Evolutionary conservation across 805 yeast species (phyloP).

Genomic region (Sugiyamaella boreocaroliniensis): DNA sequence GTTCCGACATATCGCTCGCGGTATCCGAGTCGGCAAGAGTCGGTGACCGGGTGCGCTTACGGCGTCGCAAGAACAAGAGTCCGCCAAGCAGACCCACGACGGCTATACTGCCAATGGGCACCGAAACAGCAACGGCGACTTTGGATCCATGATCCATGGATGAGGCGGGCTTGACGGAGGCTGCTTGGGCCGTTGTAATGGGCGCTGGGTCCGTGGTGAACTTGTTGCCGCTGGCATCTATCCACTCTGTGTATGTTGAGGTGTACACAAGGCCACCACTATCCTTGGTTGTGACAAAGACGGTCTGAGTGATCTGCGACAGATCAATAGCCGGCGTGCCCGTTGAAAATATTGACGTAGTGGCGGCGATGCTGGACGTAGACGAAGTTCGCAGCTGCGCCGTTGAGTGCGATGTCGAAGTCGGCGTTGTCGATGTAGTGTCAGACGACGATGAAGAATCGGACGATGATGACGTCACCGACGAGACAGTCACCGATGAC

Average conservation of each 20-base stretch:
- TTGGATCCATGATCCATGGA: constrained; percentile 4
- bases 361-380: background rate
- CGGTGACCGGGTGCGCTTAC: background rate
- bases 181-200: constrained; percentile 2
- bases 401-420: constrained; percentile 1
- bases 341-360: background rate
- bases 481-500: background rate
- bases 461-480: background rate
- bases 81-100: background rate
- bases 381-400: background rate
- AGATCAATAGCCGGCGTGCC: background rate
- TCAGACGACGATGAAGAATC: constrained; percentile 2
- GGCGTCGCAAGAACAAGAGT: constrained; percentile 1
- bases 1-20: background rate
- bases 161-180: background rate
- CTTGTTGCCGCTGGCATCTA: constrained; percentile 2
- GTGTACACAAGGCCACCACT: constrained; percentile 1
- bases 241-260: constrained; percentile 7
- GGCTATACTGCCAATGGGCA: constrained; percentile 7
- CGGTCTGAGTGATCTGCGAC: constrained; percentile 3
- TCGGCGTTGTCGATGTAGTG: background rate
- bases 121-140: constrained; percentile 8
- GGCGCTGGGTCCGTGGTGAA: constrained; percentile 10
- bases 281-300: constrained; percentile 1
- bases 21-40: background rate